Evolutionary conservation across 495 filamentous ascomycete genomes (phyloP).

Genomic region (Hypoxylon intermedium): DNA sequence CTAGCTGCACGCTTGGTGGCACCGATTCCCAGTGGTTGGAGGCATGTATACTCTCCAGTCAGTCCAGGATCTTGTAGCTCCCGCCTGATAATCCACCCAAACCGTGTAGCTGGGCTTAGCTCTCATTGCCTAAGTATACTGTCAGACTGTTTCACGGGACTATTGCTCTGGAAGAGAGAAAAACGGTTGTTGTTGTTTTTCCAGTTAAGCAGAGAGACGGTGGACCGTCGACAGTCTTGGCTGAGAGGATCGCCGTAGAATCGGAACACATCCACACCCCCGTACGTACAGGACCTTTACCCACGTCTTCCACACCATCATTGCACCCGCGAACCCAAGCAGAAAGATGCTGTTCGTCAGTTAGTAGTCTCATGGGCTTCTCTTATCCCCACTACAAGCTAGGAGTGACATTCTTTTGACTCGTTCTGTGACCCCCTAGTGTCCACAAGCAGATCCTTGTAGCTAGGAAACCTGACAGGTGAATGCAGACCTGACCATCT

Average conservation of each 20-base stretch:
- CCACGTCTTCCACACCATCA: slow-evolving; percentile 34
- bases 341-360: slow-evolving; percentile 42
- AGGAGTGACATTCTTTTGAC: slow-evolving; percentile 28
- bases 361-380: slow-evolving; percentile 38
- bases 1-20: slow-evolving; percentile 30
- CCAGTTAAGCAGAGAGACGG: slow-evolving; percentile 32
- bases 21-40: slow-evolving; percentile 36
- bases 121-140: slow-evolving; percentile 8
- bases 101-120: slow-evolving; percentile 30
- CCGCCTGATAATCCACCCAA: slow-evolving; percentile 20
- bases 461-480: slow-evolving; percentile 28
- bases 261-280: slow-evolving; percentile 42
- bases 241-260: slow-evolving; percentile 42
- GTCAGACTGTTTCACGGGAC: slow-evolving; percentile 21
- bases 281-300: slow-evolving; percentile 32
- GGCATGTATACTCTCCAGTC: slow-evolving; percentile 18
- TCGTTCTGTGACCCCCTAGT: slow-evolving; percentile 22
- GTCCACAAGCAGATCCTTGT: slow-evolving; percentile 22
- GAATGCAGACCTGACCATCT: slow-evolving; percentile 15
- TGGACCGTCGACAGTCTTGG: slow-evolving; percentile 35
- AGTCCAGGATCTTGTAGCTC: slow-evolving; percentile 32
- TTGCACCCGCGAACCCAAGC: slow-evolving; percentile 35
- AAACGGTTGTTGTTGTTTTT: slow-evolving; percentile 10
- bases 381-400: slow-evolving; percentile 37
- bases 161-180: slow-evolving; percentile 3